Conservation (phyloP, 2,329 filamentous ascomycete genomes). For the Grosmannia huntii region DNA sequence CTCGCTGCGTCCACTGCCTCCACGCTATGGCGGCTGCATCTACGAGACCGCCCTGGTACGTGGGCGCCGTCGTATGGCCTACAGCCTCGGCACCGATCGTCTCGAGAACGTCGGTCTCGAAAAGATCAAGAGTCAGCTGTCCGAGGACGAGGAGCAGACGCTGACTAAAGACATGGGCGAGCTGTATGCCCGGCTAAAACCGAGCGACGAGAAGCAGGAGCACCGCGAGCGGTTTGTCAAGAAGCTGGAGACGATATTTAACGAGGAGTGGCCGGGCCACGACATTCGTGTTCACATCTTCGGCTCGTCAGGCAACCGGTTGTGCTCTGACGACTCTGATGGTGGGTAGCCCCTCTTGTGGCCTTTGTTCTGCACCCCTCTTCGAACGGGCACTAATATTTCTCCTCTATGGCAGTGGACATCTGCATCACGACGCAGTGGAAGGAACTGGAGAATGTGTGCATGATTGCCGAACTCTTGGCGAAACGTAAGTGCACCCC, state of each 20-base stretch:
- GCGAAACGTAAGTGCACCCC: constrained; percentile 55
- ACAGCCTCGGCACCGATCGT: constrained; percentile 71
- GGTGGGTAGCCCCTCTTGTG: constrained; percentile 40
- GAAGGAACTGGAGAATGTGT: constrained; percentile 80
- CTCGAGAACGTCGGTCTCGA: constrained; percentile 59
- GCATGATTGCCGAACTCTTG: constrained; percentile 76
- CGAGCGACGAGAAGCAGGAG: constrained; percentile 64
- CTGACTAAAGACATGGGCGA: constrained; percentile 74
- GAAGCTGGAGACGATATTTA: constrained; percentile 80
- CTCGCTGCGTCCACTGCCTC: constrained; percentile 51
- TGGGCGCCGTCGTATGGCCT: constrained; percentile 78
- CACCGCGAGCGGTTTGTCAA: constrained; percentile 64
- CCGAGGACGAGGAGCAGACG: constrained; percentile 59
- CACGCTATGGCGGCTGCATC: constrained; percentile 54
- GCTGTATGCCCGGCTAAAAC: constrained; percentile 74
- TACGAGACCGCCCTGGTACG: constrained; percentile 80
- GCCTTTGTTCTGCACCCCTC: not conserved
- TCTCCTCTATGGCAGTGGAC: constrained; percentile 52
- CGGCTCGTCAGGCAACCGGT: constrained; percentile 90
- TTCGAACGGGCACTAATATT: not conserved
- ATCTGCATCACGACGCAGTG: constrained; percentile 92
- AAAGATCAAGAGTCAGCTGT: constrained; percentile 59
- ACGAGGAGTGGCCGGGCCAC: constrained; percentile 81
- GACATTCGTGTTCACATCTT: constrained; percentile 88
- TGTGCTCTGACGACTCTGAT: constrained; percentile 93